Evolutionary conservation across 352 stramenopile species (phyloP), one percentile per base, ranked within the genome.

Genomic region (Pythium phragmitis): DNA sequence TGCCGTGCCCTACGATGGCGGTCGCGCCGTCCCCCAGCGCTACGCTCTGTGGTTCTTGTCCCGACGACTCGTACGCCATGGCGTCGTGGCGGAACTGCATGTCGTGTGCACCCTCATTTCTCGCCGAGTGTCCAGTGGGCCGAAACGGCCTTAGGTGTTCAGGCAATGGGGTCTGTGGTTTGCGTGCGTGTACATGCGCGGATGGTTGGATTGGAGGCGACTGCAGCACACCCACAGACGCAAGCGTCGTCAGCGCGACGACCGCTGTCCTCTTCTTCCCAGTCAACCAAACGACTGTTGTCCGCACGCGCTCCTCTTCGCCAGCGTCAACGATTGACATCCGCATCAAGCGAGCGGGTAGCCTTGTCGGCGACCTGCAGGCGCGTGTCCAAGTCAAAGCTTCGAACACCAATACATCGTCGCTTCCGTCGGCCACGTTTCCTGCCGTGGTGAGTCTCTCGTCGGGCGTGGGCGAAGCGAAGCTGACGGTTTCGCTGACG

Each of bases 121-220:
- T 76, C 2, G 33, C 65, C n/a, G 71, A 65, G 3, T 92, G 83
- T 55, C 58, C 72, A 7, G 46, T 65, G 7, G 83, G 83, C 11
- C 70, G 80, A n/a, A 89, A 89, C 55, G 76, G 79, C 14, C 17
- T 75, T n/a, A 9, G 76, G 48, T 92, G 83, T 39, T 86, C 79
- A 19, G 79, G 78, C 5, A 81, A 83, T 17, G 83, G 83, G 12
- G 50, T 63, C 3, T 92, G 83, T 49, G 26, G 72, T 5, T 82
- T 79, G 4, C 79, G 81, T 23, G 75, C 77, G 1, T 92, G 83
- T 45, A 60, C 66, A 14, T 92, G 83, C 48, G 47, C 36, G n/a
- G 28, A 48, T 59, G 67, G 58, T 1, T 90, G 77, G 75, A 67
- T 70, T 0, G 72, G 74, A 1, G 67, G 69, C 1, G 77, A 88